Evolutionary conservation across 2,329 filamentous ascomycete genomes (phyloP).

Genomic region (Thelonectria blattea): DNA sequence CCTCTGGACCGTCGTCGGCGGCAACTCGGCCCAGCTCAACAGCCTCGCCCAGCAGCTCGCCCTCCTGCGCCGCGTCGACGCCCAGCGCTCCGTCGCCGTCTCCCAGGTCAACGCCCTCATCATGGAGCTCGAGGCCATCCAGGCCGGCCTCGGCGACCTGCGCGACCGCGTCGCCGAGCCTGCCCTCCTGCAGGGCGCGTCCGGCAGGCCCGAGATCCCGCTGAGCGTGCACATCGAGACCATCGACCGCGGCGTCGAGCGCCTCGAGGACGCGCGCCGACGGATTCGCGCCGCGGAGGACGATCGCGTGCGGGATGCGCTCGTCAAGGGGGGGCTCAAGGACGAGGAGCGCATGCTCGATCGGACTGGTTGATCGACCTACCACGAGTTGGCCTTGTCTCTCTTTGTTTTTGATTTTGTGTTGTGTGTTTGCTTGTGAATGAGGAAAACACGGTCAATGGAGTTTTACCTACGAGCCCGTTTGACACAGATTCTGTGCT

Average conservation of each 20-base stretch:
- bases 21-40: slow-evolving; percentile 65
- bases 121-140: slow-evolving; percentile 75
- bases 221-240: slow-evolving; percentile 77
- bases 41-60: slow-evolving; percentile 68
- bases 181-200: slow-evolving; percentile 56
- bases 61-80: slow-evolving; percentile 69
- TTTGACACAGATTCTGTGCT: neutral
- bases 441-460: neutral
- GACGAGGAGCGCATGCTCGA: slow-evolving; percentile 47
- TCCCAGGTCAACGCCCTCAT: slow-evolving; percentile 73
- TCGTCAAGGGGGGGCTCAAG: slow-evolving; percentile 53
- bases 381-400: neutral
- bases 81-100: slow-evolving; percentile 69
- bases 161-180: slow-evolving; percentile 73
- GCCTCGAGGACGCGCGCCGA: slow-evolving; percentile 69
- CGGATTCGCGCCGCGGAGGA: slow-evolving; percentile 65
- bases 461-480: neutral
- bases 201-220: slow-evolving; percentile 53
- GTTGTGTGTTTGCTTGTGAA: neutral
- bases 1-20: slow-evolving; percentile 78
- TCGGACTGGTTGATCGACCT: neutral
- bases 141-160: slow-evolving; percentile 72
- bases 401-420: neutral
- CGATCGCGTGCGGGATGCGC: slow-evolving; percentile 59
- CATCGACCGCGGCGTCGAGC: slow-evolving; percentile 74